Evolutionary conservation across 2,329 filamentous ascomycete species (phyloP).

Genomic region (Didymella arachidicola): DNA sequence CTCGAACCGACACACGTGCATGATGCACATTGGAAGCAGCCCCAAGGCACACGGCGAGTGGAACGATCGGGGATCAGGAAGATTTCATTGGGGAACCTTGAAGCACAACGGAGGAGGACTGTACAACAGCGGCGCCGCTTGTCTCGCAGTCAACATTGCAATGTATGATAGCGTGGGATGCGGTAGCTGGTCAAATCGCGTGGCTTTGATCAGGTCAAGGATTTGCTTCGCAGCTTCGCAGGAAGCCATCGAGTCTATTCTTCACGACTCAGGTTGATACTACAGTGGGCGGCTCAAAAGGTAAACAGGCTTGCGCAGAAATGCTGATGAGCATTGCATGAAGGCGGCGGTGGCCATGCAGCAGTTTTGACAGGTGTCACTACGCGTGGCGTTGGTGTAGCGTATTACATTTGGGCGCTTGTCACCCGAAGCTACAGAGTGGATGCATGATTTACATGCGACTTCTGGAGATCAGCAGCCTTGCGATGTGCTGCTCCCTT

Average conservation of each 20-base stretch:
- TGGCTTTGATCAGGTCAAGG: neutral
- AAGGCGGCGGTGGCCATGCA: neutral
- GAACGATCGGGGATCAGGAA: neutral
- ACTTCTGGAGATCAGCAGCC: neutral
- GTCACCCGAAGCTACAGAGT: neutral
- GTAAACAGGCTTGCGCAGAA: neutral
- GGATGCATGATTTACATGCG: neutral
- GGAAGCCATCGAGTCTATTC: neutral
- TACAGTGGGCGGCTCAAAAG: neutral
- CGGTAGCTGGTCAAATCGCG: neutral
- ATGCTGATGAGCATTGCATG: neutral
- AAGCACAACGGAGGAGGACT: neutral
- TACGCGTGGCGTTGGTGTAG: neutral
- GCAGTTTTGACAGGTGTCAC: slow-evolving; percentile 9
- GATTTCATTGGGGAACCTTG: neutral
- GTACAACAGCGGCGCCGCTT: neutral
- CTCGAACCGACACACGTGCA: neutral
- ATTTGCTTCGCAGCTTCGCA: neutral
- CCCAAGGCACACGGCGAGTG: neutral
- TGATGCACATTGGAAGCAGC: neutral
- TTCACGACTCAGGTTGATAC: neutral
- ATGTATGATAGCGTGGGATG: neutral
- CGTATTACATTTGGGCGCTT: neutral
- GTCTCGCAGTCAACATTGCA: neutral
- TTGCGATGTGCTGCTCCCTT: neutral